Percentiles rank a stretch among this genome's conserved stretches.
Conservation (phyloP, 192 early-diverging fungal genomes). For the Umbelopsis ramanniana region DNA sequence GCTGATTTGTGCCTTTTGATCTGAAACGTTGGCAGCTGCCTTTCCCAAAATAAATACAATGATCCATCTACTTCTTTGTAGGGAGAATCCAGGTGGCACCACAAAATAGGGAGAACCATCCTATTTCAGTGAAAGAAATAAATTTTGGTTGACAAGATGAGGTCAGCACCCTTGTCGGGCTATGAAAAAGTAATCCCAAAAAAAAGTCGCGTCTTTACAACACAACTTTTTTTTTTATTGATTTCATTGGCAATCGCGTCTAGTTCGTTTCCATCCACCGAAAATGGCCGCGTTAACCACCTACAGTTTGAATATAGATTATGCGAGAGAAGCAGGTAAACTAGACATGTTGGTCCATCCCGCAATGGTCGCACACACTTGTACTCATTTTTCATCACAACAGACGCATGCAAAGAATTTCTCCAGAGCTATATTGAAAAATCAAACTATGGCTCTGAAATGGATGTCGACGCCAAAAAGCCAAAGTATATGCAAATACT, state of each 20-base stretch:
- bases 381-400: neutral
- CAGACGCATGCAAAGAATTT: conserved; percentile 18
- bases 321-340: conserved; percentile 15
- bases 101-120: neutral
- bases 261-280: neutral
- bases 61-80: neutral
- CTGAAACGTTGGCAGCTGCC: too few species aligned
- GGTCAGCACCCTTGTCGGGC: neutral
- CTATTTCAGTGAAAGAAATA: neutral
- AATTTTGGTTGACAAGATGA: neutral
- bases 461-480: conserved; percentile 23
- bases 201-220: conserved; percentile 12
- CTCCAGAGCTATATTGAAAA: conserved; percentile 6
- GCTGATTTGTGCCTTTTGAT: too few species aligned
- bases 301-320: conserved; percentile 13
- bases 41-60: too few species aligned
- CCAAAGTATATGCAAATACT: conserved; percentile 54
- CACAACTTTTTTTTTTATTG: conserved; percentile 1
- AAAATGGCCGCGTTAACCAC: conserved; percentile 14
- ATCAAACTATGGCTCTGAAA: neutral
- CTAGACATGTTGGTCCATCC: neutral
- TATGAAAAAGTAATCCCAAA: neutral
- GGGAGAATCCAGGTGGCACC: neutral
- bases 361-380: neutral
- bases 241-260: conserved; percentile 6